These are phyloP conservation scores for Caloboletus firmus DNA, from an alignment of 1,284 basidiomycete genomes.

Conservation along the genomic window DNA sequence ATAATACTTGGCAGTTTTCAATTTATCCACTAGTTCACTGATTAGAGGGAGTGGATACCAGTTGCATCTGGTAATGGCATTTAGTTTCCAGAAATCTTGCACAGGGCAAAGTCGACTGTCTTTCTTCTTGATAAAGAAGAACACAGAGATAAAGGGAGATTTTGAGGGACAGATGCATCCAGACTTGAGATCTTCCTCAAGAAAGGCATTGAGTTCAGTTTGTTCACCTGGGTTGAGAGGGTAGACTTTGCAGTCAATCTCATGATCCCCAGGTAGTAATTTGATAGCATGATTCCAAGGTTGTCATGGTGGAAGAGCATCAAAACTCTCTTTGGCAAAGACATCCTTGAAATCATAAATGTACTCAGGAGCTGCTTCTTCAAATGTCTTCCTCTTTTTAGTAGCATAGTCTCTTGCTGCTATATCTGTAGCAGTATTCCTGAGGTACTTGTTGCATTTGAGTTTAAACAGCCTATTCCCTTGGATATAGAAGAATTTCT, in stretches of 20 bases:
- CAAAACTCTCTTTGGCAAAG: not conserved
- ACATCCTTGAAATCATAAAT: no score
- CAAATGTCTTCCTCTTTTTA: no score
- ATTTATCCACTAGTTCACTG: not conserved
- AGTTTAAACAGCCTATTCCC: no score
- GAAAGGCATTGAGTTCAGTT: not conserved
- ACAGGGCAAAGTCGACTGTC: not conserved
- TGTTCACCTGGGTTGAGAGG: not conserved
- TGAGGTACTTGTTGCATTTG: no score
- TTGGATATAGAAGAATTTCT: no score
- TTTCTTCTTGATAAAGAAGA: no score
- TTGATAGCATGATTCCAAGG: not conserved
- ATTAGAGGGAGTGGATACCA: not conserved
- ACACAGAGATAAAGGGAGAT: no score
- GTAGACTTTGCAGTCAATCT: not conserved
- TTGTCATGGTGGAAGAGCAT: not conserved
- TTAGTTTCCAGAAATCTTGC: no score
- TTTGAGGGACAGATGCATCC: no score
- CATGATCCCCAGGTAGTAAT: not conserved
- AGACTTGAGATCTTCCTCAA: not conserved
- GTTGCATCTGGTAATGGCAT: not conserved
- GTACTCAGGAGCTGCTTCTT: no score
- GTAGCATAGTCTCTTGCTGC: no score
- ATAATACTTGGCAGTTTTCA: not conserved
- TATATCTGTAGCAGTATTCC: no score